These are phyloP conservation scores for Jamesozyma piceae DNA, from an alignment of 805 yeast genomes.

Conservation along the genomic window DNA sequence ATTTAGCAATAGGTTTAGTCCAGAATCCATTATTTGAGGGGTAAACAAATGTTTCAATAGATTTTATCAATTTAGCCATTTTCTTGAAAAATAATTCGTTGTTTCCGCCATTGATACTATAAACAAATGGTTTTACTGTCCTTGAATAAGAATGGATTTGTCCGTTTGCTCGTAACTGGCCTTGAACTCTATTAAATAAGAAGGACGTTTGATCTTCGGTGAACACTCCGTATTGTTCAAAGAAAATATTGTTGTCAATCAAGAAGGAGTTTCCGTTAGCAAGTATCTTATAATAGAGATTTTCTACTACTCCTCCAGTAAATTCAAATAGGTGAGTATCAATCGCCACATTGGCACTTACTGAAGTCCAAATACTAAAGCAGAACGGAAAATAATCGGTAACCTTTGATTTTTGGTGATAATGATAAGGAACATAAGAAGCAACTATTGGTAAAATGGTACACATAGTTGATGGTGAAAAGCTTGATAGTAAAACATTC, in stretches of 20 bases:
- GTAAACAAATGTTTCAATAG: constrained; percentile 74
- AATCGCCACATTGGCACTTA: constrained; percentile 38
- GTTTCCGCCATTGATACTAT: constrained; percentile 47
- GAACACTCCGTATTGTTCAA: constrained; percentile 55
- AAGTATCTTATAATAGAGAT: constrained; percentile 30
- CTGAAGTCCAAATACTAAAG: constrained; percentile 63
- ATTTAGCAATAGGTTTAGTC: constrained; percentile 60
- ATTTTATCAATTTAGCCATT: constrained; percentile 48
- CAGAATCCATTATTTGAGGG: constrained; percentile 93
- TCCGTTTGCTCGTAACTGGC: constrained; percentile 31
- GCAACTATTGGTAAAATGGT: constrained; percentile 44
- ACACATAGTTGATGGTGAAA: constrained; percentile 45
- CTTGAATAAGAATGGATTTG: constrained; percentile 36
- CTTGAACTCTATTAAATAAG: constrained; percentile 47
- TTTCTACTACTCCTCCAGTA: constrained; percentile 50
- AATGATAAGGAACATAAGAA: constrained; percentile 42
- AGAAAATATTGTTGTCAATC: constrained; percentile 4
- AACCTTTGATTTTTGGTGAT: constrained; percentile 32
- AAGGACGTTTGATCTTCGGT: constrained; percentile 51
- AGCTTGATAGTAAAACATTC: constrained; percentile 41
- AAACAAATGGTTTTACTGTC: constrained; percentile 41
- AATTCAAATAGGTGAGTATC: constrained; percentile 61
- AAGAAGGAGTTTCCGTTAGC: constrained; percentile 14
- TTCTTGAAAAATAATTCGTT: constrained; percentile 40
- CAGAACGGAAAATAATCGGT: constrained; percentile 54